Conservation (phyloP, 2,329 filamentous ascomycete species). For the Monascus ruber region DNA sequence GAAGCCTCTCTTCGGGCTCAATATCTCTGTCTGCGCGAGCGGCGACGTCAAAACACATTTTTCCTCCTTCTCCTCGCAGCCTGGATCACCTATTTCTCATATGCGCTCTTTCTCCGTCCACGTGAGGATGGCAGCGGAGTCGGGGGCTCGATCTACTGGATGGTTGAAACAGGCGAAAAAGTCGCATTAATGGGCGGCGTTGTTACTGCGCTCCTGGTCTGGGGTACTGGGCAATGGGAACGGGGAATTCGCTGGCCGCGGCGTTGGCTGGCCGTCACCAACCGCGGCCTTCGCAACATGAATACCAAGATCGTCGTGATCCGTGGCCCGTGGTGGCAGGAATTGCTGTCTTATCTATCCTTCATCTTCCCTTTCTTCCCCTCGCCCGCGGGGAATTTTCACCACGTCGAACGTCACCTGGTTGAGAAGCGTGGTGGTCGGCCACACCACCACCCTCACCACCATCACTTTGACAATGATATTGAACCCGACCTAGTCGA, state of each 20-base stretch:
- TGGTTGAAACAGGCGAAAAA: constrained; percentile 80
- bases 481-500: constrained; percentile 56
- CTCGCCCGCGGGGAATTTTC: constrained; percentile 56
- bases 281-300: constrained; percentile 79
- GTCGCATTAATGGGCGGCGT: constrained; percentile 84
- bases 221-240: constrained; percentile 95
- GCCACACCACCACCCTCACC: constrained; percentile 22
- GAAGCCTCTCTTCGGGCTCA: constrained; percentile 88
- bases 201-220: constrained; percentile 75
- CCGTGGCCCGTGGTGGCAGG: constrained; percentile 69
- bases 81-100: constrained; percentile 79
- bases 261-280: constrained; percentile 79
- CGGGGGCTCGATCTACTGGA: constrained; percentile 92
- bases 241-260: constrained; percentile 88
- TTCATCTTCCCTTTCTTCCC: constrained; percentile 73
- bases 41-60: constrained; percentile 84
- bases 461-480: constrained; percentile 45
- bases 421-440: constrained; percentile 26
- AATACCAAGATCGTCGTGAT: constrained; percentile 94
- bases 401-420: constrained; percentile 56
- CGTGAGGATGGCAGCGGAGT: constrained; percentile 85
- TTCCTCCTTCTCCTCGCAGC: constrained; percentile 67
- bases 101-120: constrained; percentile 88
- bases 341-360: constrained; percentile 58
- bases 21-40: constrained; percentile 78